Evolutionary conservation across 257 asterid genomes (phyloP).

Genomic region (Paraleonurus japonicus): DNA sequence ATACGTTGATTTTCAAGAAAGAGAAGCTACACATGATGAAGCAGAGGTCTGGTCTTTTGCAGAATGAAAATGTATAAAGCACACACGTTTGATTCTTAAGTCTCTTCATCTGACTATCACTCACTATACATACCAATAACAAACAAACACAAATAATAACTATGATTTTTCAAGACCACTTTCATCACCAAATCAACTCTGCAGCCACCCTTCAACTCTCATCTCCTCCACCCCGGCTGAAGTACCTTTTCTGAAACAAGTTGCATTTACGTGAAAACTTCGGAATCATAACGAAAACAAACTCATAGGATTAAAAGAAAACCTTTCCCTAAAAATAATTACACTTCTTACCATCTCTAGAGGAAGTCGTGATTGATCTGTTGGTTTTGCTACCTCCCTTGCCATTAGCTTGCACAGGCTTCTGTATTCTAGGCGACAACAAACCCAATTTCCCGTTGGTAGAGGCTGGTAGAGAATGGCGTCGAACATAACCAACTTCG

Average conservation of each 20-base stretch:
- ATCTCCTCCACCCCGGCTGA: constrained; percentile 87
- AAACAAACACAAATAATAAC: constrained; percentile 27
- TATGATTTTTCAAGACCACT: constrained; percentile 19
- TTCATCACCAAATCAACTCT: constrained; percentile 24
- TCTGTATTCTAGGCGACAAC: constrained; percentile 64
- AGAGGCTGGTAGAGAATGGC: constrained; percentile 72
- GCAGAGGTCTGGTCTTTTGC: neutral
- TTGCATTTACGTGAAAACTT: neutral
- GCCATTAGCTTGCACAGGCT: constrained; percentile 61
- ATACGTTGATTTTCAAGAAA: too few species aligned
- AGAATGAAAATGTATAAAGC: neutral
- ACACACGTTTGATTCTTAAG: neutral
- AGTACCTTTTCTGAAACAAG: constrained; percentile 55
- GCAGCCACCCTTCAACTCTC: constrained; percentile 27
- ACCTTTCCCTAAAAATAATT: too few species aligned
- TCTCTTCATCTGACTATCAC: constrained; percentile 32
- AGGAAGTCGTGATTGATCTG: constrained; percentile 36
- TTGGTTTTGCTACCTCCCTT: constrained; percentile 52
- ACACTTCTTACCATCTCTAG: constrained; percentile 60
- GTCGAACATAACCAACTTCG: constrained; percentile 48
- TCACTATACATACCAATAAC: constrained; percentile 36
- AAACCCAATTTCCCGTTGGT: constrained; percentile 52
- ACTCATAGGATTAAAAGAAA: too few species aligned
- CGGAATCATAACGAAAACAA: neutral
- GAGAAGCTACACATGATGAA: neutral